Evolutionary conservation across 208 protist genomes (phyloP).

Genomic region (Sergeia podlipaevii): DNA sequence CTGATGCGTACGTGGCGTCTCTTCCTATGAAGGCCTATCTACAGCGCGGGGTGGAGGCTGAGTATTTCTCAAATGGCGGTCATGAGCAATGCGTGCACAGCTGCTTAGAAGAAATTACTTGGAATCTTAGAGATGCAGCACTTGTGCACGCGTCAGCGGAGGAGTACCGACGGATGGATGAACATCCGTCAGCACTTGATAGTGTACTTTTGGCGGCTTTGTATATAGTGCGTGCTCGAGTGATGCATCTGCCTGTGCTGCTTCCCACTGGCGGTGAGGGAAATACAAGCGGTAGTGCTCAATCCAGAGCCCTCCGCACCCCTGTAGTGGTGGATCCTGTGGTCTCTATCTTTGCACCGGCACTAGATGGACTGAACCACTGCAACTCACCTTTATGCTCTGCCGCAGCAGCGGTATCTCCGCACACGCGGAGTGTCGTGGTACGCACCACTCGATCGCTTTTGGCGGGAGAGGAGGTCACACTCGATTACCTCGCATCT

Average conservation of each 20-base stretch:
- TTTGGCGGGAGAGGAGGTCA: conserved; percentile 51
- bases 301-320: no score
- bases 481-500: conserved; percentile 54
- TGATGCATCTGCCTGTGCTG: conserved; percentile 50
- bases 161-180: conserved; percentile 64
- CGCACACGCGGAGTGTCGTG: conserved; percentile 25
- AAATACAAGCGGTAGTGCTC: no score
- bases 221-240: conserved; percentile 67
- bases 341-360: conserved; percentile 52
- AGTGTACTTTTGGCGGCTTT: conserved; percentile 43
- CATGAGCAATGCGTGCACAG: conserved; percentile 35
- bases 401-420: conserved; percentile 49
- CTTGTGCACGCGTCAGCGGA: conserved; percentile 37
- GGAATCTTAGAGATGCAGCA: conserved; percentile 63
- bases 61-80: conserved; percentile 20
- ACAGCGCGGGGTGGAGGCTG: conserved; percentile 43
- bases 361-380: conserved; percentile 72
- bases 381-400: conserved; percentile 1
- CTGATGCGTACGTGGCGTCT: conserved; percentile 41
- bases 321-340: conserved; percentile 11
- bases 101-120: conserved; percentile 65
- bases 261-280: no score
- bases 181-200: conserved; percentile 41
- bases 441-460: conserved; percentile 59
- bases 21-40: conserved; percentile 48